Conservation (phyloP, 495 filamentous ascomycete species). For the Penicillium roqueforti region DNA sequence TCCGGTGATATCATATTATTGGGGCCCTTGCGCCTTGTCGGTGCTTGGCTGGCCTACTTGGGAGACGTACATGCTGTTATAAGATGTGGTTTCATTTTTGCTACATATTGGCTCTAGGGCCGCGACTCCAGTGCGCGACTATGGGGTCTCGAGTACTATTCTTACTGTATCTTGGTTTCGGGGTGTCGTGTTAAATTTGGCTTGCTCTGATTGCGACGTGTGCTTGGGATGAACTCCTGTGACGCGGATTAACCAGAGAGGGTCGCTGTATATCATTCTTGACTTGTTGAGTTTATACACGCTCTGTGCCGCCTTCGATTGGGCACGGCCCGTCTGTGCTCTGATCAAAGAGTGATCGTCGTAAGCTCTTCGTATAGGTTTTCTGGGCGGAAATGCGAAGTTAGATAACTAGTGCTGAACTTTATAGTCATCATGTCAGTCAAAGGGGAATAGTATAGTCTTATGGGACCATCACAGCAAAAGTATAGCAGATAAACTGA, state of each 20-base stretch:
- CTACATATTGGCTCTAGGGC: background rate
- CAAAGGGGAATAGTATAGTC: background rate
- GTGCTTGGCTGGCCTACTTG: background rate
- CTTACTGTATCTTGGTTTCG: background rate
- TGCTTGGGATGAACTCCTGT: background rate
- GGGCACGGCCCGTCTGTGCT: background rate
- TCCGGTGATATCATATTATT: constrained; percentile 7
- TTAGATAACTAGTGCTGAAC: background rate
- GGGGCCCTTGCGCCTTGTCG: constrained; percentile 2
- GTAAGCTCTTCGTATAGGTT: background rate
- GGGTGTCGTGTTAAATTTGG: background rate
- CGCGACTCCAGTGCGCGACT: background rate
- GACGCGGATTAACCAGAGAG: background rate
- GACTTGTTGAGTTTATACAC: background rate
- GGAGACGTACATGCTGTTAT: background rate
- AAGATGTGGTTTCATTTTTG: background rate
- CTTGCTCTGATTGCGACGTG: background rate
- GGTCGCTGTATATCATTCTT: background rate
- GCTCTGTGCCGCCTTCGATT: background rate
- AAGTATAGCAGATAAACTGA: background rate
- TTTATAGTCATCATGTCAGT: background rate
- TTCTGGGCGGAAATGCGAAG: background rate
- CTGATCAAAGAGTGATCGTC: background rate
- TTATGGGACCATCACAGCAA: background rate
- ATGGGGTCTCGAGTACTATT: background rate